Base-by-base conservation (phyloP, 208 protist species). In the Wallacemonas sp. region DNA sequence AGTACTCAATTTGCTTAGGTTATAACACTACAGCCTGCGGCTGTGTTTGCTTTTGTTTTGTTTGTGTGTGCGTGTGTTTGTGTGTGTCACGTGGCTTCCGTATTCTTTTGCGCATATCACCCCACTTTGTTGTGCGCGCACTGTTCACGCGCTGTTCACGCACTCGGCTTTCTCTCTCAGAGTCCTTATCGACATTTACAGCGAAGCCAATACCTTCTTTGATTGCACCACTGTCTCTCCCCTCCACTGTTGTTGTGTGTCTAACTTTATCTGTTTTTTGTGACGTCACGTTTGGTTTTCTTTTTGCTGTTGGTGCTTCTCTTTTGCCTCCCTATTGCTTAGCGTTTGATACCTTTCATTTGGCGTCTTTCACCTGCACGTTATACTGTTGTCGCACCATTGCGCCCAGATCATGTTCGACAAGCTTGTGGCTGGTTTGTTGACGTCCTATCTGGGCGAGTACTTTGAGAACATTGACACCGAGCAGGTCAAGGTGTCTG, bases 381-480 rank as follows among this genome's bases (percentile, higher is more conserved):
- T 36, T 2, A 28, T 33, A 2, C 27, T 70, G 22, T 58, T 17
- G 19, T 27, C 22, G n/a, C 26, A 47, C 47, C 24, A 12, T 9
- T 8, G 27, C n/a, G 8, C 15, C 19, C 3, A 22, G 2, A 4
- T 31, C 22, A 96, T 96, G 90, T 83, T 96, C 56, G 74, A 94
- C 54, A 91, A 91, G 46, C 65, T 93, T 49, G 82, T 94, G 1
- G 83, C 87, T 0, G 76, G 82, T 11, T 54, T 93, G 2, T 68
- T 96, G 46, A 88, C 90, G 0, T 79, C 75, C 12, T 84, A 94
- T 71, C 67, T 96, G 24, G 88, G 87, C 22, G 77, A 91, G 45
- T 93, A 96, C 75, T 84, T 96, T 67, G 79, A 88, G 28, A 90
- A 90, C 39, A 86, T 94, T 22, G 83, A 94, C 61, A 82, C 68